phyloP scores from a whole-genome alignment of 345 rosid genomes.

The Eucalyptus pauciflora region DNA sequence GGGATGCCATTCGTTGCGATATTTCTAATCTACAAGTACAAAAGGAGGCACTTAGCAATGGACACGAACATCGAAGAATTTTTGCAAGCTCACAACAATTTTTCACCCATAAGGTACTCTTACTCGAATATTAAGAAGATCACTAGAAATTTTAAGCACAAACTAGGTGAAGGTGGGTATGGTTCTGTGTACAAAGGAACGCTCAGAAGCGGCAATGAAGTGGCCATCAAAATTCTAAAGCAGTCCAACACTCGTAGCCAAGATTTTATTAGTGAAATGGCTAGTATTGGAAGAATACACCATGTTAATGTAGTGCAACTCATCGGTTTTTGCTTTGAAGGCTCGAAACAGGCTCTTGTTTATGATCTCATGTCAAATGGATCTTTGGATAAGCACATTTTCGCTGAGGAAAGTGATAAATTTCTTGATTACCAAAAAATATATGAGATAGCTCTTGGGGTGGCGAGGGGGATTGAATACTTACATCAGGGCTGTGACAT shows the following conservation, averaged over 20 bases:
- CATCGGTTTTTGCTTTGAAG: background rate
- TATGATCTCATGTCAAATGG: background rate
- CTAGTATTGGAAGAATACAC: background rate
- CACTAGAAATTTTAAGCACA: background rate
- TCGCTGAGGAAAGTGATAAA: background rate
- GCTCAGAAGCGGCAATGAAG: background rate
- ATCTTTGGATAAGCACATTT: background rate
- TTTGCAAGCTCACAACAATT: background rate
- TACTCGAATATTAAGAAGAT: background rate
- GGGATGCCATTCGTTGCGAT: background rate
- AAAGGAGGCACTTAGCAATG: background rate
- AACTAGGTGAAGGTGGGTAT: background rate
- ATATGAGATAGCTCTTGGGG: background rate
- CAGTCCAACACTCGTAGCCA: background rate
- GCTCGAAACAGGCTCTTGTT: background rate
- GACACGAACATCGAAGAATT: background rate
- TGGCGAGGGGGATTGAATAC: background rate
- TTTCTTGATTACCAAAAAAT: background rate
- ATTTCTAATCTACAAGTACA: background rate
- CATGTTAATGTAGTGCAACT: background rate
- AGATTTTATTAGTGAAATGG: background rate
- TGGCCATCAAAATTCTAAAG: background rate
- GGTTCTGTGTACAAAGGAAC: background rate
- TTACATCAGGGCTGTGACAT: background rate
- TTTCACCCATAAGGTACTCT: background rate